Evolutionary conservation across 2,329 filamentous ascomycete genomes (phyloP).

Genomic region (Alternaria metachromatica): DNA sequence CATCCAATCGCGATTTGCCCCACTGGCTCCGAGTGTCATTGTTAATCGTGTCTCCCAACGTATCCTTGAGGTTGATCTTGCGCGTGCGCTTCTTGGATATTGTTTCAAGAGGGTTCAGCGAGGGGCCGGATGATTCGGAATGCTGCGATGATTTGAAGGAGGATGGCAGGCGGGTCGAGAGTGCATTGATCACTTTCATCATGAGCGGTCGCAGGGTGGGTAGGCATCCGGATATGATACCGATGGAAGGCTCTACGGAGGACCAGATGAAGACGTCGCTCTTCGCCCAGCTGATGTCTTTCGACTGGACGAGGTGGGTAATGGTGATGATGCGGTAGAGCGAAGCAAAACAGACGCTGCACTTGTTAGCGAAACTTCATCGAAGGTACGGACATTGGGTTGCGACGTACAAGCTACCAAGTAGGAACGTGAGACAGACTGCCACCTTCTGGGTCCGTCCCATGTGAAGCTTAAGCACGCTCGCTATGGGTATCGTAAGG

Average conservation of each 20-base stretch:
- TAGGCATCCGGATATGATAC: slow-evolving; percentile 36
- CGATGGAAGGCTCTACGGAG: slow-evolving; percentile 31
- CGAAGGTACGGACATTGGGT: too few relatives aligned
- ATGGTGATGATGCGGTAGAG: slow-evolving; percentile 37
- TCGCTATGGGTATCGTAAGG: slow-evolving; percentile 13
- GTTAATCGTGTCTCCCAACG: slow-evolving; percentile 16
- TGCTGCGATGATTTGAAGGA: slow-evolving; percentile 13
- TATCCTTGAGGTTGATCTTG: slow-evolving; percentile 23
- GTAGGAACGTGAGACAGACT: slow-evolving; percentile 30
- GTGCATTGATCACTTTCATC: slow-evolving; percentile 14
- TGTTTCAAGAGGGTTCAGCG: slow-evolving; percentile 24
- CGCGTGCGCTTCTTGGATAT: slow-evolving; percentile 31
- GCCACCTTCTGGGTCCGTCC: slow-evolving; percentile 30
- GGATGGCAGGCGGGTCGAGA: slow-evolving; percentile 19
- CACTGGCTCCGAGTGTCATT: slow-evolving; percentile 10
- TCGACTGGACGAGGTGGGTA: slow-evolving; percentile 20
- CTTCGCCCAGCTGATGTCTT: slow-evolving; percentile 36
- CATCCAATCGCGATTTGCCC: slow-evolving; percentile 24
- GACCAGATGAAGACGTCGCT: slow-evolving; percentile 40
- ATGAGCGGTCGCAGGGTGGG: slow-evolving; percentile 31
- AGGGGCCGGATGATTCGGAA: slow-evolving; percentile 7
- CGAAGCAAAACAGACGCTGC: slow-evolving; percentile 27
- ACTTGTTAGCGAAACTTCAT: not conserved
- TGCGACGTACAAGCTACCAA: slow-evolving; percentile 30
- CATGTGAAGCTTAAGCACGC: slow-evolving; percentile 22